phyloP scores from a whole-genome alignment of 495 filamentous ascomycete species.

The Tuber borchii region DNA sequence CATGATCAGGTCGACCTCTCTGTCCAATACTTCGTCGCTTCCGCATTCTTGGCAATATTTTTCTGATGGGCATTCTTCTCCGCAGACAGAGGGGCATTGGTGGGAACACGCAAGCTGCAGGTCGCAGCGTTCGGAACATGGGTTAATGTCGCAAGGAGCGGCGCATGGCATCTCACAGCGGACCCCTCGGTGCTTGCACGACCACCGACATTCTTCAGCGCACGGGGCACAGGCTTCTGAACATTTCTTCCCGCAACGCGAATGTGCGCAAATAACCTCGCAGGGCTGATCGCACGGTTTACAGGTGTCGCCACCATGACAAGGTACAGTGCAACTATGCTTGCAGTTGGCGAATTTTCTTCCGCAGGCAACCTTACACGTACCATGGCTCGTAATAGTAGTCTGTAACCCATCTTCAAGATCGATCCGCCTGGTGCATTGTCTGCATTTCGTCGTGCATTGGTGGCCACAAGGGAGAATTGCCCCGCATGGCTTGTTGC shows the following conservation, averaged over 20 bases:
- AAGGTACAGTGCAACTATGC: constrained; percentile 52
- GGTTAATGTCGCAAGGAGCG: constrained; percentile 58
- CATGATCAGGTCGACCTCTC: constrained; percentile 53
- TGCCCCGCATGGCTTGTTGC: constrained; percentile 7
- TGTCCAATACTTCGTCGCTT: constrained; percentile 44
- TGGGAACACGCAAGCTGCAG: constrained; percentile 58
- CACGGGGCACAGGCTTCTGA: constrained; percentile 62
- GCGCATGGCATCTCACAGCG: constrained; percentile 58
- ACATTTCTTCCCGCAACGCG: constrained; percentile 54
- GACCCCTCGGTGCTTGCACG: constrained; percentile 51
- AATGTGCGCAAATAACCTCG: constrained; percentile 59
- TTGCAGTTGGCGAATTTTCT: constrained; percentile 53
- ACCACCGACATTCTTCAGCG: constrained; percentile 53
- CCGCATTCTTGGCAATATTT: constrained; percentile 56
- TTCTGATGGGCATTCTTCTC: constrained; percentile 56
- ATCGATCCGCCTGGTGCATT: constrained; percentile 45
- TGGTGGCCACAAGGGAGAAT: constrained; percentile 18
- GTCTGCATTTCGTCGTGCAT: constrained; percentile 51
- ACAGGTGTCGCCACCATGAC: constrained; percentile 53
- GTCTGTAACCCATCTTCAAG: constrained; percentile 9
- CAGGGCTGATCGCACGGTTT: constrained; percentile 53
- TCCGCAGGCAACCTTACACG: constrained; percentile 52
- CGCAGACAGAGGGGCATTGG: constrained; percentile 61
- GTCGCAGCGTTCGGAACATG: constrained; percentile 60
- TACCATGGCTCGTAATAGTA: constrained; percentile 45